A percentile compares a stretch with the other conserved stretches of the same genome.
Evolutionary conservation across 495 filamentous ascomycete genomes (phyloP).

Genomic region (Neurospora sp.): DNA sequence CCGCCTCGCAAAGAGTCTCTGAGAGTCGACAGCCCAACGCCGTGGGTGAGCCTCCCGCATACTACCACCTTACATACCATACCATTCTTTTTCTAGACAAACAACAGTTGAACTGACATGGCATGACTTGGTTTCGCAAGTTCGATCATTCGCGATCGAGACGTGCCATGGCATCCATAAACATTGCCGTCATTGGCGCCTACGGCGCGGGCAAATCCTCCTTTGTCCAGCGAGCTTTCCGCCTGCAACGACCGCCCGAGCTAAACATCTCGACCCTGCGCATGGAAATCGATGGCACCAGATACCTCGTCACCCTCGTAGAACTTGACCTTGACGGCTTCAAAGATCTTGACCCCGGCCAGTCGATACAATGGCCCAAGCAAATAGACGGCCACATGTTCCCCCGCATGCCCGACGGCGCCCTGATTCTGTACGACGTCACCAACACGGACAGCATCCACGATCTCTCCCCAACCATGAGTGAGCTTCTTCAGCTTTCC

Average conservation of each 20-base stretch:
- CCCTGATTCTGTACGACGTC: constrained; percentile 76
- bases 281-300: constrained; percentile 65
- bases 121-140: constrained; percentile 4
- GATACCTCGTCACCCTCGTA: constrained; percentile 71
- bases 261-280: constrained; percentile 50
- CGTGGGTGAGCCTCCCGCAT: constrained; percentile 23
- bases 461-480: constrained; percentile 56
- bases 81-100: not conserved
- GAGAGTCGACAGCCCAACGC: constrained; percentile 20
- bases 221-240: constrained; percentile 73
- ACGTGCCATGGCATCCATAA: constrained; percentile 52
- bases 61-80: not conserved
- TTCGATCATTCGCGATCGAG: constrained; percentile 13
- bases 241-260: constrained; percentile 49
- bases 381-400: constrained; percentile 53
- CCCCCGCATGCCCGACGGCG: constrained; percentile 66
- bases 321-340: constrained; percentile 64
- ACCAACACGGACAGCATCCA: constrained; percentile 61
- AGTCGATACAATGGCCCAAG: constrained; percentile 71
- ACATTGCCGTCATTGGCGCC: constrained; percentile 77
- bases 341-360: constrained; percentile 49
- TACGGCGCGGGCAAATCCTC: constrained; percentile 79
- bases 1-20: constrained; percentile 33
- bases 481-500: constrained; percentile 42
- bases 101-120: not conserved